These are phyloP conservation scores for Nephelium lappaceum DNA, from an alignment of 345 rosid species.

Conservation along the genomic window DNA sequence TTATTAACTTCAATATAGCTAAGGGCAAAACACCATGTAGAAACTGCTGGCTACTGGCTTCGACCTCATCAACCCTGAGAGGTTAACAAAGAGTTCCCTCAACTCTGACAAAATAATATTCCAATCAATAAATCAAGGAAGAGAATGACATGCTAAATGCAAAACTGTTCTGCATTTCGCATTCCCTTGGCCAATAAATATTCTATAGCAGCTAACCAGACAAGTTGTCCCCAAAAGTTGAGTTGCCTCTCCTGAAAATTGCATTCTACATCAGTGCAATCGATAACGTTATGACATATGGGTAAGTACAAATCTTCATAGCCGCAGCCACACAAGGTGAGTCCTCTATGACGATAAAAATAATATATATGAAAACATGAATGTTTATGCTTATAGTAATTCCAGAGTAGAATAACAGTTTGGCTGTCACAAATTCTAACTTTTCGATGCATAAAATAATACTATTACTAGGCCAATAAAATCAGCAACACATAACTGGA, in stretches of 20 bases:
- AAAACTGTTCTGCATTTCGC: constrained; percentile 77
- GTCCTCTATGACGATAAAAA: background rate
- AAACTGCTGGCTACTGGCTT: background rate
- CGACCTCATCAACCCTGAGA: background rate
- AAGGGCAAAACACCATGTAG: background rate
- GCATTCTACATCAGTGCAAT: background rate
- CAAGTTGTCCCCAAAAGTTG: constrained; percentile 79
- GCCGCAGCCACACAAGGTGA: background rate
- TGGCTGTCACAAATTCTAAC: background rate
- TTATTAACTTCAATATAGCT: background rate
- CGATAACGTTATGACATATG: too few relatives aligned
- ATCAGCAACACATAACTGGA: background rate
- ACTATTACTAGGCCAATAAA: background rate
- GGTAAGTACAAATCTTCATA: background rate
- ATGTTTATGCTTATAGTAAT: background rate
- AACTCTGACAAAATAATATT: background rate
- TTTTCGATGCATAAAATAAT: background rate
- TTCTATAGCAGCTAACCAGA: constrained; percentile 78
- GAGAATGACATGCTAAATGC: background rate
- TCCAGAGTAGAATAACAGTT: background rate
- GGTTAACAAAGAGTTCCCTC: background rate
- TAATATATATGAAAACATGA: background rate
- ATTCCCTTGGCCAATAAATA: constrained; percentile 69
- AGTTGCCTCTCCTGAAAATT: constrained; percentile 47
- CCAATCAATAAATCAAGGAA: background rate